phyloP scores from a whole-genome alignment of 2,329 filamentous ascomycete genomes.

The Mollisia scopiformis region DNA sequence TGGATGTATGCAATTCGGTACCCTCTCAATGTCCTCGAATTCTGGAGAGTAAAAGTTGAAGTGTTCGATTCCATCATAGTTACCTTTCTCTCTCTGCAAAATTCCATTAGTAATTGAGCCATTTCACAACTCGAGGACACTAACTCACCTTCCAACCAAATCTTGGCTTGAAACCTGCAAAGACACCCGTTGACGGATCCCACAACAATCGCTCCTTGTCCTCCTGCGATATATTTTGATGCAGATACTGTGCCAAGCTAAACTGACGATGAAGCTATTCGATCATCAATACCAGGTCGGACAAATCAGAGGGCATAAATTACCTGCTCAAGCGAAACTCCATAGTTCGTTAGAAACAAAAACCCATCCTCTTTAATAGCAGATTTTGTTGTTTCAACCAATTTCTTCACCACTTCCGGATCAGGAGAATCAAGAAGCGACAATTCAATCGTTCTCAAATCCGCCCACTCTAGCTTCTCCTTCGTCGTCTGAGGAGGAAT shows the following conservation, averaged over 20 bases:
- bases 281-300: neutral
- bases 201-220: conserved; percentile 52
- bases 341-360: conserved; percentile 53
- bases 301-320: neutral
- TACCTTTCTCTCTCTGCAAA: conserved; percentile 43
- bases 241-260: conserved; percentile 51
- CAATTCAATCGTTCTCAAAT: conserved; percentile 46
- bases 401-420: conserved; percentile 44
- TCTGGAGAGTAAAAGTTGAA: conserved; percentile 46
- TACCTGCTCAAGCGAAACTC: conserved; percentile 50
- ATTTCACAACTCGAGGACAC: neutral
- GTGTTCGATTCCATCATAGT: conserved; percentile 53
- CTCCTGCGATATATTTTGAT: conserved; percentile 51
- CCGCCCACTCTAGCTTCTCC: conserved; percentile 46
- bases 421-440: conserved; percentile 47
- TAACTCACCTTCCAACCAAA: conserved; percentile 36
- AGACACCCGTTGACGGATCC: conserved; percentile 49
- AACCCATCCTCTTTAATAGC: conserved; percentile 49
- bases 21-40: conserved; percentile 17
- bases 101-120: neutral
- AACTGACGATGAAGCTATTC: conserved; percentile 49
- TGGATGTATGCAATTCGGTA: conserved; percentile 48
- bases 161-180: conserved; percentile 54
- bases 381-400: conserved; percentile 46
- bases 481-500: conserved; percentile 48